Conservation (phyloP, 2,329 filamentous ascomycete species). For the Alternaria postmessia region DNA sequence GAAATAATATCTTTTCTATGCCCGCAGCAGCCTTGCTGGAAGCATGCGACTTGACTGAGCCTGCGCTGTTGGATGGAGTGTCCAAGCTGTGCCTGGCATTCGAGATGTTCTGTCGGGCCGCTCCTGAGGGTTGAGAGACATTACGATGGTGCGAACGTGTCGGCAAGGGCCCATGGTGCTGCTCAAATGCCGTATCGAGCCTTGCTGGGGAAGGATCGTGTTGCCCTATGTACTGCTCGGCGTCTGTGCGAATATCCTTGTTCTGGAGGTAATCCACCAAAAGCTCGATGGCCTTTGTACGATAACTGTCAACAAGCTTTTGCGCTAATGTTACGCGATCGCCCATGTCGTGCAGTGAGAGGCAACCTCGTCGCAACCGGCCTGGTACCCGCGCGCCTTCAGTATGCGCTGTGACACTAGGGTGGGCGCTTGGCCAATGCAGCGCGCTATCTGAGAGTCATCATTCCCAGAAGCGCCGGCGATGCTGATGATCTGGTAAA, state of each 20-base stretch:
- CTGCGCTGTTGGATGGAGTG: not conserved
- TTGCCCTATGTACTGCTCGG: not conserved
- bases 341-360: not conserved
- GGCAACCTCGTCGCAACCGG: not conserved
- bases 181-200: not conserved
- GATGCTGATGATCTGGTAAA: not conserved
- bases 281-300: not conserved
- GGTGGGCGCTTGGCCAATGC: not conserved
- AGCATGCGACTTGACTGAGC: not conserved
- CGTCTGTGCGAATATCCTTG: not conserved
- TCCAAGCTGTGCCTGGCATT: not conserved
- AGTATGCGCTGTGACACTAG: not conserved
- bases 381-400: not conserved
- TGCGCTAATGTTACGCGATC: not conserved
- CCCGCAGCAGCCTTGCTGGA: not conserved
- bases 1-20: not conserved
- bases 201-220: not conserved
- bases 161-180: not conserved
- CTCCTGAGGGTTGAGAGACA: not conserved
- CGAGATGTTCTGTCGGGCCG: not conserved
- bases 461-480: not conserved
- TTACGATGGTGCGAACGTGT: not conserved
- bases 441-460: not conserved
- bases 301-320: not conserved
- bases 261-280: not conserved